Conservation (phyloP, 2,329 filamentous ascomycete genomes). For the Blastomyces emzantsi region DNA sequence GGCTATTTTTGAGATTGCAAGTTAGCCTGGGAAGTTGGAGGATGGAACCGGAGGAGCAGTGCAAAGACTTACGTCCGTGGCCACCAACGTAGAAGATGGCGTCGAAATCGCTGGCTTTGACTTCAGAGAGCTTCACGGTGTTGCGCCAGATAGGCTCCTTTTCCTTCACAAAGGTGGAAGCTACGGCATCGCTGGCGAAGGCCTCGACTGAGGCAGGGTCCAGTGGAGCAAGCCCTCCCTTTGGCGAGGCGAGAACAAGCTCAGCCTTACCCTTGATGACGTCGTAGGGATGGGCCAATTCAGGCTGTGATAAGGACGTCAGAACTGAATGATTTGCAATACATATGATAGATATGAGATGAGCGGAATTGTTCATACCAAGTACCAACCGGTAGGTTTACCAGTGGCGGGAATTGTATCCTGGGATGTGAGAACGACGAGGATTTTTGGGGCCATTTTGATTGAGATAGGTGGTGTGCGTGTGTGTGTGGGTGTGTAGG, state of each 20-base stretch:
- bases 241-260: slow-evolving; percentile 52
- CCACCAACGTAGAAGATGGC: slow-evolving; percentile 54
- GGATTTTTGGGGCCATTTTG: slow-evolving; percentile 46
- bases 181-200: slow-evolving; percentile 47
- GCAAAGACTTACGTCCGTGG: slow-evolving; percentile 42
- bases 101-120: slow-evolving; percentile 53
- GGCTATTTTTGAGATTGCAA: slow-evolving; percentile 21
- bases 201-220: slow-evolving; percentile 50
- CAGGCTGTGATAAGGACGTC: slow-evolving; percentile 33
- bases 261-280: slow-evolving; percentile 47
- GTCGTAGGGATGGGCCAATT: slow-evolving; percentile 57
- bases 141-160: slow-evolving; percentile 54
- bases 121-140: slow-evolving; percentile 49
- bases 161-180: slow-evolving; percentile 47
- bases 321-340: neutral
- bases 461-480: too few relatives aligned
- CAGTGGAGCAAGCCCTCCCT: slow-evolving; percentile 53
- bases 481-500: too few relatives aligned
- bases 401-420: slow-evolving; percentile 36
- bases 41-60: neutral
- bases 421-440: slow-evolving; percentile 62
- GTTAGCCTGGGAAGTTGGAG: neutral
- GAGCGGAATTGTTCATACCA: slow-evolving; percentile 39
- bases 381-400: slow-evolving; percentile 59
- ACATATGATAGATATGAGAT: neutral